Percentiles rank a stretch among this genome's conserved stretches.
Evolutionary conservation across 306 rosid genomes (phyloP).

Genomic region (Ammopiptanthus mongolicus): DNA sequence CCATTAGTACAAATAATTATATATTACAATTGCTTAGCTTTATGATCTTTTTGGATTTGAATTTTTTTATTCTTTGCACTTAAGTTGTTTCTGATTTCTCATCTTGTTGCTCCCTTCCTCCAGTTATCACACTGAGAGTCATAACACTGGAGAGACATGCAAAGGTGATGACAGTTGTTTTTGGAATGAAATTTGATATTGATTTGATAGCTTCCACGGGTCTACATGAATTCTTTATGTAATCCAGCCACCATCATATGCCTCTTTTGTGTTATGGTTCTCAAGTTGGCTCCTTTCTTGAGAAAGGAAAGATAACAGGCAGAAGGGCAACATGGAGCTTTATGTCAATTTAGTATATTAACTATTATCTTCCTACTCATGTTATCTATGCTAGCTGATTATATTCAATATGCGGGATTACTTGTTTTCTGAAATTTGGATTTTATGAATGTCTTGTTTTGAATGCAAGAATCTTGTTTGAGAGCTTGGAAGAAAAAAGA

Average conservation of each 20-base stretch:
- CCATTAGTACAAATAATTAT: not conserved
- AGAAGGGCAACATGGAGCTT: slow-evolving; percentile 32
- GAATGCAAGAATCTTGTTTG: not conserved
- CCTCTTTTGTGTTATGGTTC: slow-evolving; percentile 57
- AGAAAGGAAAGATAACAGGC: slow-evolving; percentile 30
- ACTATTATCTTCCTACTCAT: slow-evolving; percentile 6
- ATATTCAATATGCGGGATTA: not conserved
- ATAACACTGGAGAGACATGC: slow-evolving; percentile 59
- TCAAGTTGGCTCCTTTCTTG: slow-evolving; percentile 43
- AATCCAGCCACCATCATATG: slow-evolving; percentile 48
- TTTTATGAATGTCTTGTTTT: not conserved
- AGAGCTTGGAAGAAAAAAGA: not conserved
- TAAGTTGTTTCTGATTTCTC: slow-evolving; percentile 39
- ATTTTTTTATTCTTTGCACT: slow-evolving; percentile 10
- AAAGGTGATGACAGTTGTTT: slow-evolving; percentile 66
- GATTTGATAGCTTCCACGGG: slow-evolving; percentile 41
- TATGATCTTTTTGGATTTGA: slow-evolving; percentile 13
- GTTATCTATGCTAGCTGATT: slow-evolving; percentile 11
- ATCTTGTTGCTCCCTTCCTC: slow-evolving; percentile 59
- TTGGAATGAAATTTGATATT: slow-evolving; percentile 57
- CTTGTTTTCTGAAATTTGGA: not conserved
- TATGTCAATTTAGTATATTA: slow-evolving; percentile 18
- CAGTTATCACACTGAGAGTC: slow-evolving; percentile 69
- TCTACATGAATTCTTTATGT: slow-evolving; percentile 53
- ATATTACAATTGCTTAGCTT: slow-evolving; percentile 4